Evolutionary conservation across 2,329 filamentous ascomycete genomes (phyloP).

Genomic region (Cryphonectria naterciae): DNA sequence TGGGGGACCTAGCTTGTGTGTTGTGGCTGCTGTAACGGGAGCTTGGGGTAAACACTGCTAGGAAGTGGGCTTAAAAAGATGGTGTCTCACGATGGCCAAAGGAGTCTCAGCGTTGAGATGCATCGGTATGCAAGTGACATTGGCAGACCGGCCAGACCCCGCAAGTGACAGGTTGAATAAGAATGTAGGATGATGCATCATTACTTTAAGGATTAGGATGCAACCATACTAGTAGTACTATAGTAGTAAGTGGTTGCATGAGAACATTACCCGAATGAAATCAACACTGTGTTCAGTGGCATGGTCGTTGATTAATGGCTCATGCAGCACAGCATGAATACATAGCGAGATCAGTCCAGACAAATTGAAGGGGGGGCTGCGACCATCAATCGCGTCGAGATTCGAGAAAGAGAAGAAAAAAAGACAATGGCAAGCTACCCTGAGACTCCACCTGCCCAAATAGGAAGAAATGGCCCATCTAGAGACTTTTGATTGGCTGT

Average conservation of each 20-base stretch:
- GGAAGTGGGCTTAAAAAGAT: constrained; percentile 15
- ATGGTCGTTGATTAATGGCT: background rate
- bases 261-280: background rate
- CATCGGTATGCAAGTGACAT: constrained; percentile 9
- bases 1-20: constrained; percentile 1
- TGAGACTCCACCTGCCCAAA: constrained; percentile 15
- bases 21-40: background rate
- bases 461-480: constrained; percentile 1
- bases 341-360: background rate
- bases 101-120: background rate
- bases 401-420: background rate
- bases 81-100: constrained; percentile 5
- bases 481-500: constrained; percentile 5
- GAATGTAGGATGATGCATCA: background rate
- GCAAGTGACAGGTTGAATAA: background rate
- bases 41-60: constrained; percentile 16
- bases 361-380: background rate
- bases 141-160: background rate
- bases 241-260: constrained; percentile 4
- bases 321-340: background rate
- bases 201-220: background rate
- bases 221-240: background rate
- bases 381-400: constrained; percentile 15
- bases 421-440: background rate
- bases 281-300: background rate